Evolutionary conservation across 208 protist species (phyloP), one percentile per base, ranked within the genome.

Genomic region (Kentomonas sorsogonicus): DNA sequence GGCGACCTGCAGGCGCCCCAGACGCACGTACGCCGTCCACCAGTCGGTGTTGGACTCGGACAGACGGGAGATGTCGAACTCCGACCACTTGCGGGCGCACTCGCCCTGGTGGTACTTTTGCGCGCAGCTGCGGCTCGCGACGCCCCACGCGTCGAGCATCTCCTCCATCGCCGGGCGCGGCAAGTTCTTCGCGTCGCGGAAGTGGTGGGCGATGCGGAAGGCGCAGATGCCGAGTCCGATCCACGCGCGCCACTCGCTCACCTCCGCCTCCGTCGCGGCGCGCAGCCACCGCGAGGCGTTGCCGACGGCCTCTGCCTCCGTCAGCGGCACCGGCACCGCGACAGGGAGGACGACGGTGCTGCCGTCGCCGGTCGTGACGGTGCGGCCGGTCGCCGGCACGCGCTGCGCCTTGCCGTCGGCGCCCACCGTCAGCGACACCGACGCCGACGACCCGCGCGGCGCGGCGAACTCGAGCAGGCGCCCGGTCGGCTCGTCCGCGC

Each of bases 61-160:
- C 0, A 90, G 16, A 64, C 72, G 83, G 18, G 71, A 56, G 13
- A 78, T 70, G 27, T 86, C 66, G 56, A 93, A 93, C 10, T 69
- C 67, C 33, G 77, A 41, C 86, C 86, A 93, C 31, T 69, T 64
- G 7, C 53, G 26, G 46, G 86, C 80, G 55, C 86, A 93, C 47
- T 83, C 78, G 40, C 86, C 86, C 5, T 44, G 57, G 59, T 69
- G 65, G 56, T 73, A 93, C 72, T 93, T 93, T 18, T 64, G 23
- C 9, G 78, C 69, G 47, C 79, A 90, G 54, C 85, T 75, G 22
- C 72, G 77, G 46, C 83, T 91, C 7, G 80, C 82, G 58, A 83
- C 77, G 15, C 69, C 59, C 86, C 86, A 93, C n/a, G 86, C 86
- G 23, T 91, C 77, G 4, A 90, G 68, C 70, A 93, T 74, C 65